Evolutionary conservation across 768 basidiomycete genomes (phyloP).

Genomic region (Calocybe cyanea): DNA sequence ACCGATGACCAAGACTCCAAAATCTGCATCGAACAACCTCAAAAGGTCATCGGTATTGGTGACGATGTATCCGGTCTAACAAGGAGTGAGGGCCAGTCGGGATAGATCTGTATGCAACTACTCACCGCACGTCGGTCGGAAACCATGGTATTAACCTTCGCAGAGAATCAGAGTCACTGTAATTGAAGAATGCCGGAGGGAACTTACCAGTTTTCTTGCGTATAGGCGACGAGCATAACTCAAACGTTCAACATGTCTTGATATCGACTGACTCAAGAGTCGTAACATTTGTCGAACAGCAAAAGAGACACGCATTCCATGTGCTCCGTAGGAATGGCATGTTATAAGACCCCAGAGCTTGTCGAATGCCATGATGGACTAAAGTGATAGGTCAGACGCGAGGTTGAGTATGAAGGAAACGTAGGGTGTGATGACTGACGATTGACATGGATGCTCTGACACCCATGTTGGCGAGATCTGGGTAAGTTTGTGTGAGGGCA

Average conservation of each 20-base stretch:
- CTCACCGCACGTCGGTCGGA: slow-evolving; percentile 59
- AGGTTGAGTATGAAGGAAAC: background rate
- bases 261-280: slow-evolving; percentile 75
- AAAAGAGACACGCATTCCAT: slow-evolving; percentile 85
- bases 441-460: slow-evolving; percentile 86
- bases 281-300: slow-evolving; percentile 81
- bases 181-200: background rate
- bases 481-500: slow-evolving; percentile 2
- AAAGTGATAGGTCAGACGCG: background rate
- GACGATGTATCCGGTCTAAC: slow-evolving; percentile 67
- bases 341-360: slow-evolving; percentile 78
- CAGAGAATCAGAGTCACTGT: slow-evolving; percentile 3
- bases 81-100: background rate
- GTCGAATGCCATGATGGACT: slow-evolving; percentile 80
- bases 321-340: slow-evolving; percentile 71
- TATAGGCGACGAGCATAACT: slow-evolving; percentile 74
- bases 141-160: slow-evolving; percentile 66
- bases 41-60: slow-evolving; percentile 79
- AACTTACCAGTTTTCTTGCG: slow-evolving; percentile 64
- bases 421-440: slow-evolving; percentile 33
- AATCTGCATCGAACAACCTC: slow-evolving; percentile 74
- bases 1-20: slow-evolving; percentile 67
- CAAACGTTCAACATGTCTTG: slow-evolving; percentile 73
- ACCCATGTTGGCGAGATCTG: slow-evolving; percentile 77
- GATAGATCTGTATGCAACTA: background rate